A percentile compares a stretch with the other conserved stretches of the same genome.
Evolutionary conservation across 2,329 filamentous ascomycete genomes (phyloP).

Genomic region (Diaporthe citriasiana): DNA sequence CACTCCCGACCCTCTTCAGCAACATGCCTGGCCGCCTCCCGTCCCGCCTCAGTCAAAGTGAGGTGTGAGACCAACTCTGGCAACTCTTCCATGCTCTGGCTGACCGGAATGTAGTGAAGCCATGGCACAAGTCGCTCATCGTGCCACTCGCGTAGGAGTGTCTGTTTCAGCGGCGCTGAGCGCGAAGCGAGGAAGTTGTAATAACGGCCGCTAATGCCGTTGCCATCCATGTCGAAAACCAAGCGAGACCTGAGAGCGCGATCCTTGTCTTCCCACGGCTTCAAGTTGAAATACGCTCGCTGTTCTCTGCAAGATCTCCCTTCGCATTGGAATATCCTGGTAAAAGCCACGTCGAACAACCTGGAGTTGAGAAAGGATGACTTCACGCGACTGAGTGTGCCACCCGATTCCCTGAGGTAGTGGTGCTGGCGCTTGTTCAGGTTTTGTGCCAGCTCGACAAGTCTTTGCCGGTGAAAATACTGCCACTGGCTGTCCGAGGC

Average conservation of each 20-base stretch:
- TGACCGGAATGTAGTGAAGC: constrained; percentile 70
- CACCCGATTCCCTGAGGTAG: constrained; percentile 13
- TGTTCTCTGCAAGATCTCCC: constrained; percentile 42
- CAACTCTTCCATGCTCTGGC: constrained; percentile 63
- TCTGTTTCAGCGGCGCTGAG: constrained; percentile 65
- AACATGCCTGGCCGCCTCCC: constrained; percentile 62
- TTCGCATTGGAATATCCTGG: constrained; percentile 35
- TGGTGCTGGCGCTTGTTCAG: background rate
- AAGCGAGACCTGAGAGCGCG: constrained; percentile 55
- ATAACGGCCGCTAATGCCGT: constrained; percentile 68
- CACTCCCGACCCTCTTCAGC: constrained; percentile 68
- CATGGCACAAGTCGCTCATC: constrained; percentile 69
- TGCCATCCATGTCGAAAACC: constrained; percentile 69
- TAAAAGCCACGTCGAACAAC: constrained; percentile 40
- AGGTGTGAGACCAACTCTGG: constrained; percentile 65
- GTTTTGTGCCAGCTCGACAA: constrained; percentile 38
- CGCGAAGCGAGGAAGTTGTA: constrained; percentile 64
- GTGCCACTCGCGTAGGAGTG: constrained; percentile 69
- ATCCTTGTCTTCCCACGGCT: constrained; percentile 35
- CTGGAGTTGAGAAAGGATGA: constrained; percentile 34
- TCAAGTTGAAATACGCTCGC: constrained; percentile 42
- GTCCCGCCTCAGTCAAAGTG: constrained; percentile 60
- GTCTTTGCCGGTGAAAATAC: constrained; percentile 38
- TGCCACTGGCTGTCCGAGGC: constrained; percentile 29
- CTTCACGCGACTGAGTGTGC: constrained; percentile 1